Percentiles rank a stretch among this genome's conserved stretches.
phyloP scores from a whole-genome alignment of 164 flowering plant genomes.

The Euptelea pleiosperma region DNA sequence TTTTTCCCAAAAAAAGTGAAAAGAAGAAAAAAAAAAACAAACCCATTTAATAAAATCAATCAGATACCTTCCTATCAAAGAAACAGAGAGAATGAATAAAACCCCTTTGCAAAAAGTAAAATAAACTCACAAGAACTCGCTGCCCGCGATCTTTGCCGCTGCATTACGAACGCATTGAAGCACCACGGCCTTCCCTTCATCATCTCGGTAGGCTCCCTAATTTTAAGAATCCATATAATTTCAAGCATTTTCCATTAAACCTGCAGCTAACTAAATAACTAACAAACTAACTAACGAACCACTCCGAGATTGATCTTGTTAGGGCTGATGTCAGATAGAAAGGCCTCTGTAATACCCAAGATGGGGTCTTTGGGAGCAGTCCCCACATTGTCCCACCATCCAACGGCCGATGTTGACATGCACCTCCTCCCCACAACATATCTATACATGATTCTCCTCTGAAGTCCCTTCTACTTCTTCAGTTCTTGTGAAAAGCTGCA shows the following conservation, averaged over 20 bases:
- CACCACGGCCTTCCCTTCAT: constrained; percentile 37
- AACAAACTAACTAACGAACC: constrained; percentile 25
- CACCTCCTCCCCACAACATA: constrained; percentile 9
- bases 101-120: too few species aligned
- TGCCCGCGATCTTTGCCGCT: constrained; percentile 25
- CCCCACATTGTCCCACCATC: constrained; percentile 32
- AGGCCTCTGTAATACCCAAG: constrained; percentile 34
- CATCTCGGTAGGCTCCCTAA: constrained; percentile 38
- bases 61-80: too few species aligned
- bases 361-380: constrained; percentile 38
- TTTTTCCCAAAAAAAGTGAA: too few species aligned
- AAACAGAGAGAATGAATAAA: too few species aligned
- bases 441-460: constrained; percentile 1
- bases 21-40: too few species aligned
- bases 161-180: constrained; percentile 38
- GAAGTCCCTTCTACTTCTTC: neutral
- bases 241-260: too few species aligned
- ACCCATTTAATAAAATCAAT: too few species aligned
- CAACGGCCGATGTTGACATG: constrained; percentile 18
- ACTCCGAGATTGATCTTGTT: constrained; percentile 42
- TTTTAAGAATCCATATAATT: neutral
- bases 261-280: too few species aligned
- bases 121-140: constrained; percentile 31
- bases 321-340: constrained; percentile 32
- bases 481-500: too few species aligned